Conservation (phyloP, 2,329 filamentous ascomycete species). For the Aureobasidium sp. region DNA sequence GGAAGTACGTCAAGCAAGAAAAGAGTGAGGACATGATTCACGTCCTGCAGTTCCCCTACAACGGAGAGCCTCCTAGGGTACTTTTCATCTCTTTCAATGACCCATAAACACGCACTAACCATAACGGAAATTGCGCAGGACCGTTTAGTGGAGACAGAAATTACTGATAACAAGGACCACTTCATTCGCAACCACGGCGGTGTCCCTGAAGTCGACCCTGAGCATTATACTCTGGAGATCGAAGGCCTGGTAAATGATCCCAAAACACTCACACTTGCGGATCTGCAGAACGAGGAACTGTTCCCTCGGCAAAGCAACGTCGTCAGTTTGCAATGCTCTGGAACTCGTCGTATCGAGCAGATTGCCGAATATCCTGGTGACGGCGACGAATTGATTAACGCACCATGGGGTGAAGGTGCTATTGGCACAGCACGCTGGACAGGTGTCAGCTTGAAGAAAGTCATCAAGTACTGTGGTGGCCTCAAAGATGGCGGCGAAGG, state of each 20-base stretch:
- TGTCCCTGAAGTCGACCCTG: conserved; percentile 54
- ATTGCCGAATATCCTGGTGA: conserved; percentile 57
- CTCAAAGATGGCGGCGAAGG: conserved; percentile 41
- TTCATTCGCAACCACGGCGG: conserved; percentile 67
- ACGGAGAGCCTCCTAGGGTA: conserved; percentile 34
- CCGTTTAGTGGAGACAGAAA: conserved; percentile 45
- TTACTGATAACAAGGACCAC: conserved; percentile 55
- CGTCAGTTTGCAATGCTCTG: conserved; percentile 59
- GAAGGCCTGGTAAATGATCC: conserved; percentile 55
- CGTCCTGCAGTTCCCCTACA: conserved; percentile 39
- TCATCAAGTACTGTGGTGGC: conserved; percentile 63
- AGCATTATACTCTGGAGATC: conserved; percentile 45
- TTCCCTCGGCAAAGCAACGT: conserved; percentile 53
- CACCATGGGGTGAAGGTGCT: conserved; percentile 52
- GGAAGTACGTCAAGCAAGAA: conserved; percentile 36
- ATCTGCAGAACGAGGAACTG: conserved; percentile 50
- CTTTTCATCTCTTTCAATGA: not conserved
- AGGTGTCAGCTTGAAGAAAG: conserved; percentile 57
- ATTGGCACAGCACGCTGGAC: conserved; percentile 57
- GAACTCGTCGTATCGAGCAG: conserved; percentile 61
- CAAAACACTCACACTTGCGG: conserved; percentile 46
- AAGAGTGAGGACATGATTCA: conserved; percentile 41
- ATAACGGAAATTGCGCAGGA: conserved; percentile 22
- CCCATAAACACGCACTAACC: not conserved
- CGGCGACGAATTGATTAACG: conserved; percentile 36